Evolutionary conservation across 2,329 filamentous ascomycete genomes (phyloP).

Genomic region (Diplodia scrobiculata): DNA sequence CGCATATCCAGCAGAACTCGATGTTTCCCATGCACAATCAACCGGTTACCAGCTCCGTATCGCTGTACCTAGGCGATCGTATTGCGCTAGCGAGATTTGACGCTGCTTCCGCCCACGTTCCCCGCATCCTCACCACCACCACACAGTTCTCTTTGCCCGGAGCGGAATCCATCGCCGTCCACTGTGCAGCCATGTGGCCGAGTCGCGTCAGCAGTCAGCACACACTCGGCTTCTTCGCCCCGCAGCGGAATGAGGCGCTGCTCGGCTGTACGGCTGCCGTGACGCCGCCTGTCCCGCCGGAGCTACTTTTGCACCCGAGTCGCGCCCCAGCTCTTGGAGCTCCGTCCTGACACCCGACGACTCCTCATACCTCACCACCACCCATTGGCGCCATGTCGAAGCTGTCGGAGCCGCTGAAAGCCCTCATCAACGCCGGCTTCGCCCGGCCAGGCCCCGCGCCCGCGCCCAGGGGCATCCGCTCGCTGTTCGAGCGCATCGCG

Average conservation of each 20-base stretch:
- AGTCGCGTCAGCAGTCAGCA: neutral
- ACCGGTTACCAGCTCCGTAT: too few species aligned
- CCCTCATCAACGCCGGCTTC: constrained; percentile 70
- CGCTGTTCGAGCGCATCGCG: constrained; percentile 66
- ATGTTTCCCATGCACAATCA: too few species aligned
- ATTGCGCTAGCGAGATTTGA: too few species aligned
- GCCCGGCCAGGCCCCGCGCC: constrained; percentile 66
- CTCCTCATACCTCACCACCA: constrained; percentile 28
- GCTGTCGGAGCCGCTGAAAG: constrained; percentile 70
- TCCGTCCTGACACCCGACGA: neutral
- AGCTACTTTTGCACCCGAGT: constrained; percentile 16
- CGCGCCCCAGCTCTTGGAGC: constrained; percentile 1
- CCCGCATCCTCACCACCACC: neutral
- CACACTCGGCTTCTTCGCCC: neutral
- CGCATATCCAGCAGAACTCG: too few species aligned
- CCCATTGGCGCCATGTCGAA: constrained; percentile 63
- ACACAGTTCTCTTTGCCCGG: neutral
- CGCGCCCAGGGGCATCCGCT: constrained; percentile 63
- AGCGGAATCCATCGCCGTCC: neutral
- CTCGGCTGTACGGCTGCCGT: neutral
- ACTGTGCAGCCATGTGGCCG: neutral
- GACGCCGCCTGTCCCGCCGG: constrained; percentile 2
- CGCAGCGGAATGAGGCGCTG: neutral
- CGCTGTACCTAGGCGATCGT: too few species aligned
- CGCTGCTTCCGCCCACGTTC: neutral